Evolutionary conservation across 2,329 filamentous ascomycete genomes (phyloP), one percentile per base, ranked within the genome.

Genomic region (Ceratocystis colombiana): DNA sequence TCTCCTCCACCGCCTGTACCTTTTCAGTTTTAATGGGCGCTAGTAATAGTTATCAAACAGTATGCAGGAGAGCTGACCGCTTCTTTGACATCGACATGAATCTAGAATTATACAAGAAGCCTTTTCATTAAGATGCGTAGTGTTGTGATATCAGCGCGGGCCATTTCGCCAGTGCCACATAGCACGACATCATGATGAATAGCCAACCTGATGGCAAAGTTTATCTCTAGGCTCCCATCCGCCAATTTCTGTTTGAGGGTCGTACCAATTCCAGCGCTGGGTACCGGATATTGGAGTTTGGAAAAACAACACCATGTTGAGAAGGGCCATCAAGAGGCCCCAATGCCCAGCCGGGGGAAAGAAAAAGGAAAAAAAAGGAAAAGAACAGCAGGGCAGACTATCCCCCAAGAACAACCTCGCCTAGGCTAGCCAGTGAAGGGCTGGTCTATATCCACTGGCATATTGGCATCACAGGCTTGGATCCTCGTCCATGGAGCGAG

Each of bases 81-180:
- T 28, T 55, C 50, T 55, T 55, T 25, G 25, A 55, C 10, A 12
- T 25, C 20, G 20, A 25, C 50, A 15, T 25, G 50, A 55, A 25
- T 28, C 50, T 55, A 55, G 50, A 55, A 55, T 55, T 22, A 15
- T 25, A 25, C 12, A 15, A 55, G 50, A 55, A 55, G 50, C 50
- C 46, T 28, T 22, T 55, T 1, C 15, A 28, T 55, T 55, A 55
- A 55, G 50, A 30, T 28, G 22, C 8, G 50, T 55, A 17, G 20
- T 55, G 50, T 55, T 55, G 30, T 55, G 12, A 30, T 30, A 55
- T 55, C 50, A 55, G 50, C 50, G 12, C 50, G 50, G 50, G 22
- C 50, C 50, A 55, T 55, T 20, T 22, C 37, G 37, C 5, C 46
- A 25, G 25, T 55, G 22, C 20, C 46, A 48, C 20, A n/a, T 48